phyloP scores from a whole-genome alignment of 2,329 filamentous ascomycete species.

The Fusarium albosuccineum region DNA sequence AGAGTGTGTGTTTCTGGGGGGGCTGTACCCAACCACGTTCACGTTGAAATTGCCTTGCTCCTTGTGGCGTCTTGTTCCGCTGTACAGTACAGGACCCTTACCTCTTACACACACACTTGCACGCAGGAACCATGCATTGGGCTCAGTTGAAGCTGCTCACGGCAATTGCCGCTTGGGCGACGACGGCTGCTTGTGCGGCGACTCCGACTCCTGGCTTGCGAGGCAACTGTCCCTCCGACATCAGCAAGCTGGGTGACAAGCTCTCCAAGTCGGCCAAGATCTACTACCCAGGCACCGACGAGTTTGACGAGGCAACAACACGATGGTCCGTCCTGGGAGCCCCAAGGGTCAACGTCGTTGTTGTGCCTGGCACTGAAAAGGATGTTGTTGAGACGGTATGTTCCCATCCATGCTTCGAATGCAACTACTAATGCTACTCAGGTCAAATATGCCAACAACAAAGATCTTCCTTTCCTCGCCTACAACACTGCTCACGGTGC shows the following conservation, averaged over 20 bases:
- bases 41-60: neutral
- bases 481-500: conserved; percentile 66
- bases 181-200: conserved; percentile 37
- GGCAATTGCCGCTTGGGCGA: conserved; percentile 45
- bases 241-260: conserved; percentile 44
- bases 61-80: neutral
- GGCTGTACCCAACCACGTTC: neutral
- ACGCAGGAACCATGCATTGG: conserved; percentile 22
- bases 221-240: conserved; percentile 30
- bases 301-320: conserved; percentile 53
- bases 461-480: conserved; percentile 64
- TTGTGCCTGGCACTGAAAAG: conserved; percentile 60
- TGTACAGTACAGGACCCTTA: too few relatives aligned
- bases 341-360: conserved; percentile 60
- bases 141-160: conserved; percentile 43
- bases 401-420: accelerated
- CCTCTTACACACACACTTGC: too few relatives aligned
- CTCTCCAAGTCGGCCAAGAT: conserved; percentile 57
- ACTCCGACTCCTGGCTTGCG: conserved; percentile 31
- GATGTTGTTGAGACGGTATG: conserved; percentile 63
- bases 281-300: conserved; percentile 56
- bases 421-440: neutral
- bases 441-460: conserved; percentile 60
- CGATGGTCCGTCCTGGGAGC: conserved; percentile 61
- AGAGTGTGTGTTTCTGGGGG: neutral